Percentiles rank a stretch among this genome's conserved stretches.
Conservation (phyloP, 306 rosid species). For the Styphnolobium japonicum region DNA sequence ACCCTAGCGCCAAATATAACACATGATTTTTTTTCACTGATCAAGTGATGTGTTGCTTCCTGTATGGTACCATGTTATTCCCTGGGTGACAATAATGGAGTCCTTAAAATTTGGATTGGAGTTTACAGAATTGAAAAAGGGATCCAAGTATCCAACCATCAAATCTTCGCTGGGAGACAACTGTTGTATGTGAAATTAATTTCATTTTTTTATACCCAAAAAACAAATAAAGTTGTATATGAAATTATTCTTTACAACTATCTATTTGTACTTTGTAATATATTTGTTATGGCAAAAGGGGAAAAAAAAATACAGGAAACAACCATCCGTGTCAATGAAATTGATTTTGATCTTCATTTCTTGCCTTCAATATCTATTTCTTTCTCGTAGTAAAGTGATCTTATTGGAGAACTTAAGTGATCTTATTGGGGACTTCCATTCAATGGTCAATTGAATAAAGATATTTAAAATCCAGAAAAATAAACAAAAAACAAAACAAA, state of each 20-base stretch:
- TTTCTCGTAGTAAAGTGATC: not conserved
- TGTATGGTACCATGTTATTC: constrained; percentile 11
- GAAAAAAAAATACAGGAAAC: not conserved
- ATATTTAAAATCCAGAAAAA: not conserved
- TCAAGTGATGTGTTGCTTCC: constrained; percentile 23
- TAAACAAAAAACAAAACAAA: no score
- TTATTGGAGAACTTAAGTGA: no score
- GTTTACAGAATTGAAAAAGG: constrained; percentile 21
- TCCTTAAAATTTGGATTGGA: constrained; percentile 17
- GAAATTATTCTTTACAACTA: constrained; percentile 15
- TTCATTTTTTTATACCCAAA: constrained; percentile 21
- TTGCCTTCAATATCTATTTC: not conserved
- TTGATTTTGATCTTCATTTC: not conserved
- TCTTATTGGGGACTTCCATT: no score
- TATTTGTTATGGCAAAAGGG: constrained; percentile 10
- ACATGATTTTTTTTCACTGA: constrained; percentile 13
- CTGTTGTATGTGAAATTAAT: constrained; percentile 42
- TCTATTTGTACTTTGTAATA: constrained; percentile 21
- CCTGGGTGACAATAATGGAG: constrained; percentile 21
- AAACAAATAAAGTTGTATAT: constrained; percentile 30
- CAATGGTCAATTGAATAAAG: not conserved
- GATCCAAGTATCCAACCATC: constrained; percentile 19
- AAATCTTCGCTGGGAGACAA: constrained; percentile 18
- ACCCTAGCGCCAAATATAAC: constrained; percentile 37
- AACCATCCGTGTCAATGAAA: constrained; percentile 8